These are phyloP conservation scores for Jackrogersella minutella DNA, from an alignment of 495 filamentous ascomycete species.

Conservation along the genomic window DNA sequence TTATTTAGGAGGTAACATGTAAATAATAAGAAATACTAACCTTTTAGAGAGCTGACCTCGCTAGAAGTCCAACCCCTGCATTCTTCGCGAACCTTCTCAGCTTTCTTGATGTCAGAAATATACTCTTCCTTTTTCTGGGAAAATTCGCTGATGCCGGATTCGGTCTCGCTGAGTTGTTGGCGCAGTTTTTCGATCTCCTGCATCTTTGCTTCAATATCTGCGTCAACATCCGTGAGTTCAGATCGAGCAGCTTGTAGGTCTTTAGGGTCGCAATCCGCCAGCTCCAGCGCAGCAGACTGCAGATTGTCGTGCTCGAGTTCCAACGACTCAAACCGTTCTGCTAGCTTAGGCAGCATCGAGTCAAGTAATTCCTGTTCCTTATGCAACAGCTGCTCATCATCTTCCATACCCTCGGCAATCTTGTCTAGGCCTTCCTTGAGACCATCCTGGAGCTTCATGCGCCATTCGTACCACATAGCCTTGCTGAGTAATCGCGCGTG, in stretches of 20 bases:
- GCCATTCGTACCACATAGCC: slow-evolving; percentile 97
- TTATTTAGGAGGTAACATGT: background rate
- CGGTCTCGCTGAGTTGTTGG: slow-evolving; percentile 67
- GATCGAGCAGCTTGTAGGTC: slow-evolving; percentile 73
- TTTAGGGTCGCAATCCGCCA: slow-evolving; percentile 79
- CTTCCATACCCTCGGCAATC: slow-evolving; percentile 76
- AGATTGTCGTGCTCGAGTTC: slow-evolving; percentile 68
- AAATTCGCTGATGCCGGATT: slow-evolving; percentile 64
- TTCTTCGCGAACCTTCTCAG: slow-evolving; percentile 83
- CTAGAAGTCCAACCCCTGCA: slow-evolving; percentile 86
- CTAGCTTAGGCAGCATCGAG: slow-evolving; percentile 68
- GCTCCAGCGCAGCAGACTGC: slow-evolving; percentile 74
- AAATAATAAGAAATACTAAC: slow-evolving; percentile 51
- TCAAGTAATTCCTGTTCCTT: slow-evolving; percentile 73
- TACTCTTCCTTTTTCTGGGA: slow-evolving; percentile 72
- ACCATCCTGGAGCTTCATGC: slow-evolving; percentile 86
- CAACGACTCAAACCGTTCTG: slow-evolving; percentile 65
- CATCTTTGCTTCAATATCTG: slow-evolving; percentile 73
- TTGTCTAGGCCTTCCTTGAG: slow-evolving; percentile 79
- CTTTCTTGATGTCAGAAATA: slow-evolving; percentile 77
- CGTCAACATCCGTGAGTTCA: slow-evolving; percentile 69
- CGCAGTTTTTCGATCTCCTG: slow-evolving; percentile 70
- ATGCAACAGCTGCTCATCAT: slow-evolving; percentile 72
- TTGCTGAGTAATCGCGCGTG: slow-evolving; percentile 89
- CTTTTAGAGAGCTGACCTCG: slow-evolving; percentile 78